A percentile compares a stretch with the other conserved stretches of the same genome.
These are phyloP conservation scores for Staphylotrichum longicolle DNA, from an alignment of 495 filamentous ascomycete genomes.

Conservation along the genomic window DNA sequence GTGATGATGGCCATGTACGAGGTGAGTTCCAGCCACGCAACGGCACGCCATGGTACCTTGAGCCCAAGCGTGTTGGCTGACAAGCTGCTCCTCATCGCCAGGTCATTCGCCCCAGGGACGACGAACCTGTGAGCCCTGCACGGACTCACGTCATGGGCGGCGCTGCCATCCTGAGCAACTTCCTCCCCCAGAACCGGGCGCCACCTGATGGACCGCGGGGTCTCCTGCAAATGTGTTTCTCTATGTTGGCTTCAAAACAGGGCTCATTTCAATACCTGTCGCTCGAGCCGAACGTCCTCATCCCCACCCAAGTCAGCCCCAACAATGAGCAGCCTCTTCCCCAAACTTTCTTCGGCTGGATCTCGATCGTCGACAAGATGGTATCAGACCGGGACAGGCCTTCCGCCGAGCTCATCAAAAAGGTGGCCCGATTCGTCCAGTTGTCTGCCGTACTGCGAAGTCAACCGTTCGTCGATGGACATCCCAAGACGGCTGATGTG, in stretches of 20 bases:
- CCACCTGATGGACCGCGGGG: conserved; percentile 36
- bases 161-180: conserved; percentile 40
- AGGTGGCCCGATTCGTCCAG: conserved; percentile 37
- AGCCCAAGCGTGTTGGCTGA: neutral
- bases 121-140: conserved; percentile 34
- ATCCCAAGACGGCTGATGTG: conserved; percentile 28
- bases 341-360: conserved; percentile 37
- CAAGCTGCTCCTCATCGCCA: conserved; percentile 6
- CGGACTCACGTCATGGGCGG: conserved; percentile 48
- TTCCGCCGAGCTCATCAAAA: conserved; percentile 34
- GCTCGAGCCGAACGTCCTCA: conserved; percentile 22
- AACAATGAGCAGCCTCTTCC: conserved; percentile 36
- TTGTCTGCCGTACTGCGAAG: conserved; percentile 32
- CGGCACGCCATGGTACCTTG: neutral
- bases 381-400: conserved; percentile 29
- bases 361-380: conserved; percentile 32
- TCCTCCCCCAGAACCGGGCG: conserved; percentile 30
- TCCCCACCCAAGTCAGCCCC: conserved; percentile 24
- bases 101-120: conserved; percentile 24
- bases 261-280: conserved; percentile 22
- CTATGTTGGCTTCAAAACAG: conserved; percentile 38
- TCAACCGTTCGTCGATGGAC: conserved; percentile 35
- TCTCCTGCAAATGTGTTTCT: conserved; percentile 44
- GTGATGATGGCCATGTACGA: conserved; percentile 50
- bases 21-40: conserved; percentile 28